Evolutionary conservation across 129 eudicot genomes (phyloP), one percentile per base, ranked within the genome.

Genomic region (Flaveria sonorensis): DNA sequence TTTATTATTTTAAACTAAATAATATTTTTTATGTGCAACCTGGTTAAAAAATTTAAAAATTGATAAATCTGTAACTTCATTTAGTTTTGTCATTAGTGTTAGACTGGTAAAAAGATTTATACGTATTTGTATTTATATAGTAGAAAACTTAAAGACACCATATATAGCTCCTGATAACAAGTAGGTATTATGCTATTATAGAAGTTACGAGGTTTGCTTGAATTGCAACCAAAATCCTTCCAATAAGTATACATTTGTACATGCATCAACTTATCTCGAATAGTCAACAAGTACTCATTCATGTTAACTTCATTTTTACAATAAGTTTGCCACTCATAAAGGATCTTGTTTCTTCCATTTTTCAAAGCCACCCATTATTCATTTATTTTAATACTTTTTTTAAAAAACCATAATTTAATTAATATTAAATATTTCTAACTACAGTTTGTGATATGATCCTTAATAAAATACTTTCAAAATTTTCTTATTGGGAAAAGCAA

Each of bases 281-380:
- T 36, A 36, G 77, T 72, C 77, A 72, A 51, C 76, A 52, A 20
- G 47, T n/a, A 72, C 20, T 19, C 13, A 10, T 32, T n/a, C 36
- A 53, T 53, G 21, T 72, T 71, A 19, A 72, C 77, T 55, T 51
- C 51, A 30, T 36, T 53, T 72, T 26, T 64, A 64, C 65, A 76
- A 20, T 30, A 76, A 48, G 20, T 48, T 47, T 47, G 73, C 80
- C 80, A 65, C 80, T 51, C 42, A 20, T 47, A 50, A 48, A 48
- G 80, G 72, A 64, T 76, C 80, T 76, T 76, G 73, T 65, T 76
- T 76, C 51, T 75, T 63, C 47, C 72, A 65, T 30, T 65, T 48
- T 47, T 62, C 61, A 47, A 75, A 47, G 71, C 30, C 50, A 75
- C 65, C 28, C 24, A 48, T 48, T 48, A 2, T 56, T 20, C 21